Evolutionary conservation across 805 yeast species (phyloP), one percentile per base, ranked within the genome.

Genomic region (Metschnikowia anglica): DNA sequence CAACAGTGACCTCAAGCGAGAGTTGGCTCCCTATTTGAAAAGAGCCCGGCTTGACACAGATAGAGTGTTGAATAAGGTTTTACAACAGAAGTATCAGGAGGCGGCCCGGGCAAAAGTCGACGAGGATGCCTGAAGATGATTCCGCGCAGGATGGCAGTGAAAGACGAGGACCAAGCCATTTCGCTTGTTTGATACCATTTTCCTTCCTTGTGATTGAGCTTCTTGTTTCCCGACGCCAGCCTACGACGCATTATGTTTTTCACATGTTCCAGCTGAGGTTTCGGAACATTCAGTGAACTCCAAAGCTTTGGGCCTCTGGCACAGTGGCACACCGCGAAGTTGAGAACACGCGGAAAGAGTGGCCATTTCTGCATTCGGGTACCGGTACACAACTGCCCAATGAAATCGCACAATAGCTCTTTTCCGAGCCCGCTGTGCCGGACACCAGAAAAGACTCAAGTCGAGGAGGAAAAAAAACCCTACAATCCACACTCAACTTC

Each of bases 1-100:
- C 38, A 66, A 67, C 16, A 41, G 56, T 33, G 73, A 69, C 40
- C 58, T 70, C 39, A 63, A 60, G 41, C 45, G 50, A 12, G 68
- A 66, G 31, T 40, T 70, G 25, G 49, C 46, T 4, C 43, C 43
- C 21, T 60, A 62, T 27, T 49, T 58, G 26, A 41, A 49, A 12
- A 43, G 49, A 43, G 73, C 73, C 2, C 53, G 56, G 24, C 19
- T 37, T 2, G 55, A 49, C 25, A 68, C 72, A 1, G 60, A 61
- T 17, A 43, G 43, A 21, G 66, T 58, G 5, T 39, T 66, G 15
- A 58, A 44, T 27, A 34, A 41, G 40, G 52, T 64, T 4, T 44
- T 66, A 11, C 70, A 62, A 43, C 47, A 58, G 34, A 58, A 53
- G 44, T 57, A 55, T 36, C 51, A 53, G 37, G 20, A 43, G 26